Evolutionary conservation across 768 basidiomycete genomes (phyloP), one percentile per base, ranked within the genome.

Genomic region (Artomyces pyxidatus): DNA sequence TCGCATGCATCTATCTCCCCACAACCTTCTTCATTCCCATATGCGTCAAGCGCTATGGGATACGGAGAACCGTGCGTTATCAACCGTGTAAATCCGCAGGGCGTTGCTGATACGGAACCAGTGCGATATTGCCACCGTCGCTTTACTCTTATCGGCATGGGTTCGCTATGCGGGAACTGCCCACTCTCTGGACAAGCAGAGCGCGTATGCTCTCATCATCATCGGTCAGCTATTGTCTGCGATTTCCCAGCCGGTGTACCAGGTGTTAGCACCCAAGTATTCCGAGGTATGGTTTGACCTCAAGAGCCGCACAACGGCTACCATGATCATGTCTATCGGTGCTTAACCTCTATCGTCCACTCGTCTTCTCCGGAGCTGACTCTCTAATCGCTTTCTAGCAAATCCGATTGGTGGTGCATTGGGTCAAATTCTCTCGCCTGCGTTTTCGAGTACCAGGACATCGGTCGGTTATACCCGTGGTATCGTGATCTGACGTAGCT

Each of bases 261-360:
- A 88, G 65, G 76, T 91, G 22, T 66, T 90, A 8, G 85, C 84
- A 5, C 86, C 89, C 1, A 81, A 77, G 45, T 92, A 84, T 63
- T 89, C 88, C 0, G 85, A 92, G 61, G 77, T 67, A 27, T 92
- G 89, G 89, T 92, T 92, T 58, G 80, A 85, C 52, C 65, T 89
- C 41, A 70, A 76, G 50, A 80, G 83, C 12, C 73, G 89, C 37
- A 89, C 85, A 2, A 90, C 88, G 0, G 86, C 86, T 11, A 92
- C 78, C n/a, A 78, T 78, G 76, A 40, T 74, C 30, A 68, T 80
- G 45, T 69, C 76, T 8, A 57, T 79, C 25, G 66, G 75, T 71
- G 28, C 21, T 16, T 23, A 30, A 11, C 29, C 12, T 6, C 19
- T 38, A 6, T 1, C 23, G n/a, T 37, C 40, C 40, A 21, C 23